phyloP scores from a whole-genome alignment of 2,329 filamentous ascomycete species.

The Cytospora paraplurivora region DNA sequence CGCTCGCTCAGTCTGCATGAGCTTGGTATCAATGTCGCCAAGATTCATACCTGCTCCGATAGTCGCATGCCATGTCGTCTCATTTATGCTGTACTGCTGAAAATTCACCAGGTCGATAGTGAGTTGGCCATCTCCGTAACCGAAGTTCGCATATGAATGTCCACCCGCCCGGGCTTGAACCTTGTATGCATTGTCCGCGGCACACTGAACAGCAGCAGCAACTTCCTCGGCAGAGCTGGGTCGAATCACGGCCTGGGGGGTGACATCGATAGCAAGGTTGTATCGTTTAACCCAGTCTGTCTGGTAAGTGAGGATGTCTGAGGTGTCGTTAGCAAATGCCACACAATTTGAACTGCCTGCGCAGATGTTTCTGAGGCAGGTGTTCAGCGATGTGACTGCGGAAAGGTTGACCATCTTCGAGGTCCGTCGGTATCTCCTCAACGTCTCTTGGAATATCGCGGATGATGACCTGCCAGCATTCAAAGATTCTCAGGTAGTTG shows the following conservation, averaged over 20 bases:
- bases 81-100: slow-evolving; percentile 56
- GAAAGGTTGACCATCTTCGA: slow-evolving; percentile 11
- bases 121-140: slow-evolving; percentile 46
- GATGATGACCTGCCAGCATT: background rate
- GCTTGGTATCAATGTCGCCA: slow-evolving; percentile 51
- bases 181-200: slow-evolving; percentile 49
- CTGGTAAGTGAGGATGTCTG: slow-evolving; percentile 46
- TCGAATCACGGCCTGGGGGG: slow-evolving; percentile 58
- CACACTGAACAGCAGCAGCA: slow-evolving; percentile 60
- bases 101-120: slow-evolving; percentile 58
- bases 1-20: slow-evolving; percentile 57
- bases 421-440: background rate
- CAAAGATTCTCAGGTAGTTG: background rate
- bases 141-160: slow-evolving; percentile 59
- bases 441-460: background rate
- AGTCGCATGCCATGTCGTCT: slow-evolving; percentile 53
- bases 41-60: slow-evolving; percentile 58
- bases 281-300: slow-evolving; percentile 53
- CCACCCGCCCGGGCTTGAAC: slow-evolving; percentile 66
- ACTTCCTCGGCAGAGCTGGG: slow-evolving; percentile 57
- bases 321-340: slow-evolving; percentile 42
- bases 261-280: slow-evolving; percentile 53
- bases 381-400: slow-evolving; percentile 37
- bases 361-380: slow-evolving; percentile 52
- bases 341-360: slow-evolving; percentile 49